These are phyloP conservation scores for Lactarius vividus DNA, from an alignment of 768 basidiomycete species.

Conservation along the genomic window DNA sequence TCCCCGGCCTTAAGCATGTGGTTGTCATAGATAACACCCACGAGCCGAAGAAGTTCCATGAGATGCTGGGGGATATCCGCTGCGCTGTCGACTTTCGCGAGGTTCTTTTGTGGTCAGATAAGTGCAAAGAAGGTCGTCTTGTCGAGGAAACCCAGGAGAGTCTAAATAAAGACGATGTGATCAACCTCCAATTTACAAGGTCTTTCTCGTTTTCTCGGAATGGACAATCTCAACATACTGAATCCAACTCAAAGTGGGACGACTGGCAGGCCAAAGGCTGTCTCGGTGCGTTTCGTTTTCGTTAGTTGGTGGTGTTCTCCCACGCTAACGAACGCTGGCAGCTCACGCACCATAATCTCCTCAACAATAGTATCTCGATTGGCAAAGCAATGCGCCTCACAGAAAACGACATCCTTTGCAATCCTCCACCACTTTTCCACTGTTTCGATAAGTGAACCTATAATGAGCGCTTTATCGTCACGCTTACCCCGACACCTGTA, in stretches of 20 bases:
- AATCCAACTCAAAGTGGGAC: constrained; percentile 55
- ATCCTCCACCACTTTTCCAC: constrained; percentile 81
- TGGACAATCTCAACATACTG: constrained; percentile 14
- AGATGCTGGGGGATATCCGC: constrained; percentile 42
- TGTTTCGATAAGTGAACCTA: constrained; percentile 74
- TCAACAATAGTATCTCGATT: constrained; percentile 74
- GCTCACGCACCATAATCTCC: constrained; percentile 75
- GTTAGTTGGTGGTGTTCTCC: background rate
- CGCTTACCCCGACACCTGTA: constrained; percentile 32
- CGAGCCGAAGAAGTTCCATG: constrained; percentile 40
- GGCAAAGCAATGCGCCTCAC: constrained; percentile 70
- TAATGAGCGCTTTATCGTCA: background rate
- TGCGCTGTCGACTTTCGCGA: constrained; percentile 71
- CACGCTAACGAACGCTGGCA: constrained; percentile 30
- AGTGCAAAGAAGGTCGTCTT: constrained; percentile 40
- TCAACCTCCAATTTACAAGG: constrained; percentile 88
- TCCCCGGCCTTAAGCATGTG: constrained; percentile 62
- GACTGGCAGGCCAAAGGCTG: constrained; percentile 79
- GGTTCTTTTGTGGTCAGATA: constrained; percentile 64
- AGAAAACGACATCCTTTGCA: constrained; percentile 68
- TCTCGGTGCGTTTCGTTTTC: constrained; percentile 52
- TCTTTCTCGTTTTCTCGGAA: constrained; percentile 31
- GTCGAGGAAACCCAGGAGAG: constrained; percentile 44
- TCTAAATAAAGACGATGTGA: constrained; percentile 61
- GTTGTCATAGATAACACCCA: constrained; percentile 64